A percentile compares a stretch with the other conserved stretches of the same genome.
Conservation (phyloP, 768 basidiomycete genomes). For the Gelatoporia subvermispora region DNA sequence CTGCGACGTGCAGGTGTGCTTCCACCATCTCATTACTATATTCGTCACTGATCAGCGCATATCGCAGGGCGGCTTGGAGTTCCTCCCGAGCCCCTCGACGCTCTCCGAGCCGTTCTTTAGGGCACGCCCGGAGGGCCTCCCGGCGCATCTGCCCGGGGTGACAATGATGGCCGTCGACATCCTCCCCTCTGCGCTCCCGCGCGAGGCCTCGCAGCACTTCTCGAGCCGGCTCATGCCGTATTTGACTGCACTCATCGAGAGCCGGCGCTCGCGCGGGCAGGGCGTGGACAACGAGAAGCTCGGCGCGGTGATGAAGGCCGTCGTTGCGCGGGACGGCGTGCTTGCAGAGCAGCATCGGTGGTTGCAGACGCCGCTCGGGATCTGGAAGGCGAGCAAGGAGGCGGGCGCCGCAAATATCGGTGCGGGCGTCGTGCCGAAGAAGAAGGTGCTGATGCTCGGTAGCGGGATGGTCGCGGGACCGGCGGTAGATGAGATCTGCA, state of each 20-base stretch:
- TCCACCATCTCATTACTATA: neutral
- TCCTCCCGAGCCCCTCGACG: slow-evolving; percentile 72
- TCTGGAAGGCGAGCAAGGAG: slow-evolving; percentile 37
- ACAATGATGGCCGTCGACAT: slow-evolving; percentile 91
- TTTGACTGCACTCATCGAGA: slow-evolving; percentile 48
- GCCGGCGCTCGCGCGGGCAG: slow-evolving; percentile 24
- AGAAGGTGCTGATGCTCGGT: slow-evolving; percentile 76
- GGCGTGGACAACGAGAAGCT: slow-evolving; percentile 20
- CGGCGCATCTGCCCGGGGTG: slow-evolving; percentile 46
- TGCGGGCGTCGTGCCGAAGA: slow-evolving; percentile 46
- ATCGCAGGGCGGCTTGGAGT: slow-evolving; percentile 78
- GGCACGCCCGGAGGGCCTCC: slow-evolving; percentile 36
- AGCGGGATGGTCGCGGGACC: slow-evolving; percentile 97
- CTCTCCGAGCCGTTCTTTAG: slow-evolving; percentile 72
- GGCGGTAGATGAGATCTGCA: slow-evolving; percentile 69
- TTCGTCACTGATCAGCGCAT: neutral
- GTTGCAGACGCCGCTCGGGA: slow-evolving; percentile 49
- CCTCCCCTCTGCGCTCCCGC: slow-evolving; percentile 77
- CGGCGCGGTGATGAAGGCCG: slow-evolving; percentile 60
- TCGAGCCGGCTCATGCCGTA: slow-evolving; percentile 64
- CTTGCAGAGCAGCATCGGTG: slow-evolving; percentile 51
- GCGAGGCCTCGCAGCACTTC: slow-evolving; percentile 79
- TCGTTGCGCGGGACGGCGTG: slow-evolving; percentile 56
- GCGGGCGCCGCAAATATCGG: no score
- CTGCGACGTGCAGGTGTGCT: slow-evolving; percentile 72